Evolutionary conservation across 192 early-diverging fungal species (phyloP).

Genomic region (Entophlyctis luteolus): DNA sequence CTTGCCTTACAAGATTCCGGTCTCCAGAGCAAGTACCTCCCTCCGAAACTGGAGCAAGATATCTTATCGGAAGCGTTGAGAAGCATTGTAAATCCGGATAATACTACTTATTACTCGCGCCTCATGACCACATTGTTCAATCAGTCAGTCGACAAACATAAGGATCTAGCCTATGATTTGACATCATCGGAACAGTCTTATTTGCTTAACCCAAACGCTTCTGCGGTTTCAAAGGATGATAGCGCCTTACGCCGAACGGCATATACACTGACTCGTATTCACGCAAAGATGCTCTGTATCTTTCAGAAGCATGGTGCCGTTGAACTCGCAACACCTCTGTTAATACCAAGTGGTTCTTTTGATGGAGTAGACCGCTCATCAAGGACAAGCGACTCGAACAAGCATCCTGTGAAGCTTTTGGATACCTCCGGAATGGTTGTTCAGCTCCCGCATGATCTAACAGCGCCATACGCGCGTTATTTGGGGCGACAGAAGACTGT

Average conservation of each 20-base stretch:
- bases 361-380: neutral
- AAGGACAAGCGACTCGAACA: constrained; percentile 34
- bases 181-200: constrained; percentile 35
- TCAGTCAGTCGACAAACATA: constrained; percentile 71
- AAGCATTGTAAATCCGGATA: constrained; percentile 76
- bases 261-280: constrained; percentile 14
- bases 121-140: constrained; percentile 79
- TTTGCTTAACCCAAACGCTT: constrained; percentile 39
- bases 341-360: constrained; percentile 63
- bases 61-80: constrained; percentile 84
- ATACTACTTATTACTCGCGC: constrained; percentile 77
- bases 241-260: constrained; percentile 26
- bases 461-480: constrained; percentile 85
- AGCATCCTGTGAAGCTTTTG: constrained; percentile 72
- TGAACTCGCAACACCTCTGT: constrained; percentile 72
- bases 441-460: constrained; percentile 80
- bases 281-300: constrained; percentile 65
- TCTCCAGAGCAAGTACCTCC: constrained; percentile 55
- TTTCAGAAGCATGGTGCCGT: constrained; percentile 83
- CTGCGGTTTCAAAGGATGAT: constrained; percentile 16
- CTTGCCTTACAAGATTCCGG: constrained; percentile 1
- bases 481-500: constrained; percentile 64
- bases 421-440: constrained; percentile 80
- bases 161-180: constrained; percentile 88
- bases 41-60: constrained; percentile 79